A percentile compares a stretch with the other conserved stretches of the same genome.
Evolutionary conservation across 1,284 basidiomycete genomes (phyloP).

Genomic region (Paramarasmius palmivorus): DNA sequence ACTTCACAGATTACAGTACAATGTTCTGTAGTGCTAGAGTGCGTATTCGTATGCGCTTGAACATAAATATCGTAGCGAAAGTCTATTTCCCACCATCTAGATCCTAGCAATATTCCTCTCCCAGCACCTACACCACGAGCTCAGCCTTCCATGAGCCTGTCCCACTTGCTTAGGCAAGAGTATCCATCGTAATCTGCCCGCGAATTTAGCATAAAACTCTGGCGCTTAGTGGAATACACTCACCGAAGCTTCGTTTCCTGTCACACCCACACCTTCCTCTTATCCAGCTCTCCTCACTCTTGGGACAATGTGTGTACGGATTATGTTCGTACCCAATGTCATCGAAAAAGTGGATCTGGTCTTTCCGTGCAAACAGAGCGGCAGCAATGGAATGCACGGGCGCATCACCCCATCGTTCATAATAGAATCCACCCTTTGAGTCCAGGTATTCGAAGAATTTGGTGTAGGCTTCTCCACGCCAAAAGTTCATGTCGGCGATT

Average conservation of each 20-base stretch:
- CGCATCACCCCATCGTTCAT: constrained; percentile 85
- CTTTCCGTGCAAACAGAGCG: constrained; percentile 61
- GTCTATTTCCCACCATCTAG: too few species aligned
- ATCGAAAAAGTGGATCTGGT: constrained; percentile 73
- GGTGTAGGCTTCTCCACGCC: constrained; percentile 75
- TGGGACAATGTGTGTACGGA: constrained; percentile 65
- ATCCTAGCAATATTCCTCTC: too few species aligned
- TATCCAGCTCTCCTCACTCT: constrained; percentile 42
- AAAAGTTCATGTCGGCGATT: constrained; percentile 82
- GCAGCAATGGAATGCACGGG: constrained; percentile 81
- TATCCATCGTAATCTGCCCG: constrained; percentile 47
- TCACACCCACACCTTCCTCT: constrained; percentile 52
- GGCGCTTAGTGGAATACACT: not conserved
- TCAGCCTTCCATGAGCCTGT: constrained; percentile 17
- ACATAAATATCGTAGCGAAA: too few species aligned
- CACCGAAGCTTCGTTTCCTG: constrained; percentile 49
- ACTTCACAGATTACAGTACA: too few species aligned
- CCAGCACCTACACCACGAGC: too few species aligned
- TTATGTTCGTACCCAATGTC: constrained; percentile 61
- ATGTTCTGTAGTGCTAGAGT: too few species aligned
- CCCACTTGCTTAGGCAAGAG: constrained; percentile 52
- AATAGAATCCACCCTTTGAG: constrained; percentile 81
- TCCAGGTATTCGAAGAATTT: constrained; percentile 82
- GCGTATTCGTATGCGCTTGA: too few species aligned
- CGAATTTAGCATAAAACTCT: not conserved